phyloP scores from a whole-genome alignment of 1,139 yeast genomes.

The Kazachstania sp. region DNA sequence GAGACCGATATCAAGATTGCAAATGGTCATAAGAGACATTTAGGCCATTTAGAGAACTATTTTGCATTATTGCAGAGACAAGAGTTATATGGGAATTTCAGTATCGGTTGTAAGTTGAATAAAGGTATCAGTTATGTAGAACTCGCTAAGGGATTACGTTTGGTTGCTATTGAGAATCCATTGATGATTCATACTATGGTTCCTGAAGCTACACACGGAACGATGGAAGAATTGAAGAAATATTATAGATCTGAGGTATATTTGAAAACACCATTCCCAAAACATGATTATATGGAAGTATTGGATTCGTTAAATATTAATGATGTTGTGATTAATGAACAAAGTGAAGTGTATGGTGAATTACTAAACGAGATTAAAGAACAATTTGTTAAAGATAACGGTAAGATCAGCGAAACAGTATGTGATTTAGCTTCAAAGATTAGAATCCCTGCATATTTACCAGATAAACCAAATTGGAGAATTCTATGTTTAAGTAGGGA shows the following conservation, averaged over 20 bases:
- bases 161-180: conserved; percentile 17
- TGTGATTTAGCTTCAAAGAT: conserved; percentile 13
- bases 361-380: conserved; percentile 8
- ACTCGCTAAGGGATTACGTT: conserved; percentile 13
- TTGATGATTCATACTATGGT: conserved; percentile 16
- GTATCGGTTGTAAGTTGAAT: conserved; percentile 18
- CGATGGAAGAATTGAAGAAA: conserved; percentile 4
- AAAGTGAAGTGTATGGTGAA: conserved; percentile 15
- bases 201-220: conserved; percentile 5
- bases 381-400: conserved; percentile 12
- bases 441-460: conserved; percentile 15
- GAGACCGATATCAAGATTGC: not conserved
- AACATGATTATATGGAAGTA: conserved; percentile 21
- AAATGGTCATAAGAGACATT: conserved; percentile 25
- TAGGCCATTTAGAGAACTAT: conserved; percentile 25
- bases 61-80: conserved; percentile 24
- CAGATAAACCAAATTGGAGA: conserved; percentile 22
- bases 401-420: conserved; percentile 9
- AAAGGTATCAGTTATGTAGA: conserved; percentile 6
- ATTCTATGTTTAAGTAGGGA: conserved; percentile 13
- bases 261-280: conserved; percentile 14
- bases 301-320: conserved; percentile 11
- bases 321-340: conserved; percentile 21
- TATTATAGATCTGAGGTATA: conserved; percentile 19
- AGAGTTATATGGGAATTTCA: conserved; percentile 20